A percentile compares a stretch with the other conserved stretches of the same genome.
Evolutionary conservation across 495 filamentous ascomycete species (phyloP).

Genomic region (Bathelium albidoporum): DNA sequence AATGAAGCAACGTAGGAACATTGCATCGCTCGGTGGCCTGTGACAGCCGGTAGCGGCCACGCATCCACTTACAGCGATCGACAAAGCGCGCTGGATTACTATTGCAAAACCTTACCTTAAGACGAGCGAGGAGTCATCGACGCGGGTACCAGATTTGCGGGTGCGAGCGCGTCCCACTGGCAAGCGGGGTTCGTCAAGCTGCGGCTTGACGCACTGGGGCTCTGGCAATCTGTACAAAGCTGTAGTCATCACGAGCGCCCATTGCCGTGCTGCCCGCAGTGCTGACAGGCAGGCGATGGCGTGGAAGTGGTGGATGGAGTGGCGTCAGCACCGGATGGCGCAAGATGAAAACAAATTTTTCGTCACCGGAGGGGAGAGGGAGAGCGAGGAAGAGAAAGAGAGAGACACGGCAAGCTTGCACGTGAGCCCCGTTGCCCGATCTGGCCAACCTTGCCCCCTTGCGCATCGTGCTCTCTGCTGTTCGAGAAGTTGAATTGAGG

Average conservation of each 20-base stretch:
- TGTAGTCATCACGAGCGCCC: background rate
- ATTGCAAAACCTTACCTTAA: slow-evolving; percentile 2
- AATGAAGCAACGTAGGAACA: background rate
- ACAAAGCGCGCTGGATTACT: background rate
- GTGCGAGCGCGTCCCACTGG: no score
- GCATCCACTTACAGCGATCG: slow-evolving; percentile 1
- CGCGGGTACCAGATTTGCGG: background rate
- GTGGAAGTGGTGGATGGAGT: no score
- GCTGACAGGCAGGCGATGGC: background rate
- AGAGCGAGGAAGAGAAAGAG: no score
- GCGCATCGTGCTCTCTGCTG: no score
- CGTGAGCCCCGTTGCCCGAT: no score
- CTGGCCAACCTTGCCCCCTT: no score
- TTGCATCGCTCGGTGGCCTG: background rate
- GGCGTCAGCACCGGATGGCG: background rate
- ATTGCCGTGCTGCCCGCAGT: background rate
- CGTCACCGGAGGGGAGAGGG: no score
- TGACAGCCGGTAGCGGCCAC: background rate
- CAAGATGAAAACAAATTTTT: background rate
- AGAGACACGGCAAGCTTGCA: background rate
- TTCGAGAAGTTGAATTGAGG: no score
- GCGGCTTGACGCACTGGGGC: background rate
- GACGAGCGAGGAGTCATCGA: background rate
- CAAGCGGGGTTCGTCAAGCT: background rate
- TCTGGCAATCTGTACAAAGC: background rate